Conservation (phyloP, 2,329 filamentous ascomycete species). For the Fusarium redolens region DNA sequence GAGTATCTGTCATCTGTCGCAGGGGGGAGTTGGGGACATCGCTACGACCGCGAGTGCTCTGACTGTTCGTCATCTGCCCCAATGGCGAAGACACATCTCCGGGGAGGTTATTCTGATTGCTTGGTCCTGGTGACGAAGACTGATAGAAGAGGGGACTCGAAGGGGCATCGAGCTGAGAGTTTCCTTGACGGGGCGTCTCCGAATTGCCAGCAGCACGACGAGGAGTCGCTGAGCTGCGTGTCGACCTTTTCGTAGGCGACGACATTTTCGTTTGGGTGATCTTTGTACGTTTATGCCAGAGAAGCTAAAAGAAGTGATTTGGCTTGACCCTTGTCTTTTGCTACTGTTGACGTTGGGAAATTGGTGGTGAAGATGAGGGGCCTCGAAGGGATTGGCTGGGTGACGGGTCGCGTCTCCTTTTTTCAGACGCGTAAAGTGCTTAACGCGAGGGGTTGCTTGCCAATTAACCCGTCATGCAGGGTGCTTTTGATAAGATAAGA, state of each 20-base stretch:
- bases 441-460: slow-evolving; percentile 35
- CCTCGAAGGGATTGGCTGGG: slow-evolving; percentile 40
- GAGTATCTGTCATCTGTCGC: slow-evolving; percentile 68
- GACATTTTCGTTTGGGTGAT: slow-evolving; percentile 50
- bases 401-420: slow-evolving; percentile 42
- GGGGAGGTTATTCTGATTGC: slow-evolving; percentile 45
- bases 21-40: slow-evolving; percentile 68
- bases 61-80: slow-evolving; percentile 67
- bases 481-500: slow-evolving; percentile 12
- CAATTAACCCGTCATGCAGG: neutral
- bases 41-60: slow-evolving; percentile 58
- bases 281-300: slow-evolving; percentile 13
- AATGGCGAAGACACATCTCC: slow-evolving; percentile 64
- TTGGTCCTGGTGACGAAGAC: slow-evolving; percentile 55
- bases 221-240: slow-evolving; percentile 60
- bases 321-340: slow-evolving; percentile 25
- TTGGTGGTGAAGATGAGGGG: slow-evolving; percentile 41
- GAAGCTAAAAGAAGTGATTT: slow-evolving; percentile 12
- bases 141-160: slow-evolving; percentile 87
- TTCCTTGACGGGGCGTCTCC: slow-evolving; percentile 58
- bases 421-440: slow-evolving; percentile 56
- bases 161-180: slow-evolving; percentile 63
- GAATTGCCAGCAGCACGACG: slow-evolving; percentile 56
- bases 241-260: slow-evolving; percentile 59
- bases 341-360: slow-evolving; percentile 41